A percentile compares a stretch with the other conserved stretches of the same genome.
Conservation (phyloP, 129 eudicot genomes). For the Daucus carota region DH1_v3.0 NC_030381.2:5988001-5988500, state of each 20-base stretch:
- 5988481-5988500: background rate
- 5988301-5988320: slow-evolving; percentile 75
- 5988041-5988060: background rate
- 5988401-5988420: slow-evolving; percentile 76
- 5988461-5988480: slow-evolving; percentile 30
- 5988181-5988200: slow-evolving; percentile 73
- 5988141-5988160: slow-evolving; percentile 72
- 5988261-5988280: slow-evolving; percentile 70
- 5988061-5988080: background rate
- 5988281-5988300: slow-evolving; percentile 67
- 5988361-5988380: slow-evolving; percentile 60
- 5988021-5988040: background rate
- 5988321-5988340: slow-evolving; percentile 79
- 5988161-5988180: slow-evolving; percentile 57
- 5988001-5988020: background rate
- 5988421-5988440: slow-evolving; percentile 50
- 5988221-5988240: slow-evolving; percentile 79
- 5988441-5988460: slow-evolving; percentile 68
- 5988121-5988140: slow-evolving; percentile 66
- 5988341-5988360: slow-evolving; percentile 67
- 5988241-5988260: slow-evolving; percentile 73
- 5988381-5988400: slow-evolving; percentile 82
- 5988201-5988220: slow-evolving; percentile 67
- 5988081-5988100: slow-evolving; percentile 13
- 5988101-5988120: slow-evolving; percentile 67